These are phyloP conservation scores for Mycena olivaceomarginata DNA, from an alignment of 768 basidiomycete species.

Conservation along the genomic window DNA sequence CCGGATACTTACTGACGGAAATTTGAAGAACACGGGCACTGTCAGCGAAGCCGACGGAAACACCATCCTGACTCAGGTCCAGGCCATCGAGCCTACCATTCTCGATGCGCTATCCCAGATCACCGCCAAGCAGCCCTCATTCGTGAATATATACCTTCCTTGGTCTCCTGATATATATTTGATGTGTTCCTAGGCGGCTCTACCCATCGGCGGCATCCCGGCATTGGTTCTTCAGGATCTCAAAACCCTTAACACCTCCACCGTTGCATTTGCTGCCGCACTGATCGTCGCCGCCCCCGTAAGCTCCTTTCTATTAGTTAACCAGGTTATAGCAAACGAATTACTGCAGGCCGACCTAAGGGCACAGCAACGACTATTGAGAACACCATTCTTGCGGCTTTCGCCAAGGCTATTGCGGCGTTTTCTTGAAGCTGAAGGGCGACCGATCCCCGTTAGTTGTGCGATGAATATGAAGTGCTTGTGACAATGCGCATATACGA, in stretches of 20 bases:
- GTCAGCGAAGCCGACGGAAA: slow-evolving; percentile 51
- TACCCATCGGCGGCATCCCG: slow-evolving; percentile 54
- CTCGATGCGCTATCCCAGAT: slow-evolving; percentile 47
- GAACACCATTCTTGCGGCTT: slow-evolving; percentile 46
- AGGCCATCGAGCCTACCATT: slow-evolving; percentile 53
- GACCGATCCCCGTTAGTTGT: neutral
- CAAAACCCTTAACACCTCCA: slow-evolving; percentile 45
- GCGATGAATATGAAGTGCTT: neutral
- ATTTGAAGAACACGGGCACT: slow-evolving; percentile 46
- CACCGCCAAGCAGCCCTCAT: slow-evolving; percentile 50
- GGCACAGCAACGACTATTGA: slow-evolving; percentile 41
- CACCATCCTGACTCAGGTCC: slow-evolving; percentile 47
- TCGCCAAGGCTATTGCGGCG: slow-evolving; percentile 52
- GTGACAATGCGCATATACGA: neutral
- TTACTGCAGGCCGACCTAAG: slow-evolving; percentile 48
- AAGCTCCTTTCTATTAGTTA: neutral
- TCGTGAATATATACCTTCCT: slow-evolving; percentile 24
- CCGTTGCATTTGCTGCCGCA: slow-evolving; percentile 47
- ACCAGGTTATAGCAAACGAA: neutral
- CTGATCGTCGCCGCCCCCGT: slow-evolving; percentile 54
- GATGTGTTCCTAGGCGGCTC: slow-evolving; percentile 25
- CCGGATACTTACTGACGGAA: too few relatives aligned
- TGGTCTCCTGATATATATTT: neutral
- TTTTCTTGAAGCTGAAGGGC: slow-evolving; percentile 35
- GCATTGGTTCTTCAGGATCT: slow-evolving; percentile 56